Conservation (phyloP, 768 basidiomycete species). For the Xerocomellus intermedius region DNA sequence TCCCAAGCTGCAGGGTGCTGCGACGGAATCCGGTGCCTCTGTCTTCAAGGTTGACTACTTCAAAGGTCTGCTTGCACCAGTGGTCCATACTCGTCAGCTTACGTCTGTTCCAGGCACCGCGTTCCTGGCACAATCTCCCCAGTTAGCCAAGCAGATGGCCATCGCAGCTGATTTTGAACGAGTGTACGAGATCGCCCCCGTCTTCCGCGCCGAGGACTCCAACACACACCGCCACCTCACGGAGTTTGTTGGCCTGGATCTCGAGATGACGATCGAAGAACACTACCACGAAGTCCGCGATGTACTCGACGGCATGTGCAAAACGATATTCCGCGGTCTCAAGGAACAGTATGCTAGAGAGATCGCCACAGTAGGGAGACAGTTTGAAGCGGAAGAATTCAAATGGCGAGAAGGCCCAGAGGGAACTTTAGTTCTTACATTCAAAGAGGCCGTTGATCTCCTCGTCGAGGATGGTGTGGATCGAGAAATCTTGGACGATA, state of each 20-base stretch:
- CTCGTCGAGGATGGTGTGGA: constrained; percentile 84
- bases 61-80: constrained; percentile 55
- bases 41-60: constrained; percentile 99
- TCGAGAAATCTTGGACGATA: constrained; percentile 80
- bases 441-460: constrained; percentile 84
- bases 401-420: constrained; percentile 71
- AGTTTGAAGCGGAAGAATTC: constrained; percentile 96
- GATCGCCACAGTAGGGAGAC: constrained; percentile 75
- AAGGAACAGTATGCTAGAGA: constrained; percentile 75
- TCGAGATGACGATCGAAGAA: constrained; percentile 98
- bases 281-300: constrained; percentile 99
- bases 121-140: constrained; percentile 94
- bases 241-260: constrained; percentile 97
- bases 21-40: constrained; percentile 94
- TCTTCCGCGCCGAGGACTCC: constrained; percentile 97
- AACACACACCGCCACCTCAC: constrained; percentile 98
- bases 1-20: constrained; percentile 94
- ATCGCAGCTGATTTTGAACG: constrained; percentile 98
- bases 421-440: constrained; percentile 82
- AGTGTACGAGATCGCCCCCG: constrained; percentile 95
- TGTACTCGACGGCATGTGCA: constrained; percentile 81
- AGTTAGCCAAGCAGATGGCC: constrained; percentile 98
- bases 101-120: constrained; percentile 61
- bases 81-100: constrained; percentile 1
- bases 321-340: constrained; percentile 83